These are phyloP conservation scores for Gossypium raimondii DNA, from an alignment of 345 rosid species.

Conservation along the genomic window DNA sequence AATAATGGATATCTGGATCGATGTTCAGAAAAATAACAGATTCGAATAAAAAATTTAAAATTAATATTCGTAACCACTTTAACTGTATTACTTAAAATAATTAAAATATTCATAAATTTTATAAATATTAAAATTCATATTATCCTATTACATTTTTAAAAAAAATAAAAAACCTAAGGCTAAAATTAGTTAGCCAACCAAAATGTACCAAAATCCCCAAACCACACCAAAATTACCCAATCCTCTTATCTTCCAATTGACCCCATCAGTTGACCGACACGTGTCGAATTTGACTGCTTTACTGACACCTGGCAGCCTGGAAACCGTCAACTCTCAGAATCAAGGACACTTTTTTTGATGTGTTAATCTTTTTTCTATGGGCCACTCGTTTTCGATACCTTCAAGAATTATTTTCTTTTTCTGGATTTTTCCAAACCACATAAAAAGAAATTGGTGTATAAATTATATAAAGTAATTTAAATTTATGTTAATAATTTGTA, in stretches of 20 bases:
- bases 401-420: not conserved
- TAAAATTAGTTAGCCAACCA: not conserved
- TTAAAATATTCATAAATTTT: no score
- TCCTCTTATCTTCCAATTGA: not conserved
- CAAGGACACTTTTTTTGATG: not conserved
- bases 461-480: no score
- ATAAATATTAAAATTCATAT: no score
- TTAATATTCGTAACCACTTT: not conserved
- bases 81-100: no score
- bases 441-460: not conserved
- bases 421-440: not conserved
- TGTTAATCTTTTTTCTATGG: not conserved
- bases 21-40: accelerated
- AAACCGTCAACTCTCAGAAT: not conserved
- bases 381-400: not conserved
- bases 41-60: no score
- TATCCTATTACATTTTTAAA: no score
- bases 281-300: not conserved
- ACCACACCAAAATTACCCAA: conserved; percentile 1
- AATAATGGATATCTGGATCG: no score
- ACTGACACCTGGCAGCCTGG: not conserved
- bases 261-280: not conserved
- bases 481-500: no score
- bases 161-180: not conserved
- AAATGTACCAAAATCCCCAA: not conserved